Evolutionary conservation across 345 rosid genomes (phyloP).

Genomic region (Rubroshorea leprosula): DNA sequence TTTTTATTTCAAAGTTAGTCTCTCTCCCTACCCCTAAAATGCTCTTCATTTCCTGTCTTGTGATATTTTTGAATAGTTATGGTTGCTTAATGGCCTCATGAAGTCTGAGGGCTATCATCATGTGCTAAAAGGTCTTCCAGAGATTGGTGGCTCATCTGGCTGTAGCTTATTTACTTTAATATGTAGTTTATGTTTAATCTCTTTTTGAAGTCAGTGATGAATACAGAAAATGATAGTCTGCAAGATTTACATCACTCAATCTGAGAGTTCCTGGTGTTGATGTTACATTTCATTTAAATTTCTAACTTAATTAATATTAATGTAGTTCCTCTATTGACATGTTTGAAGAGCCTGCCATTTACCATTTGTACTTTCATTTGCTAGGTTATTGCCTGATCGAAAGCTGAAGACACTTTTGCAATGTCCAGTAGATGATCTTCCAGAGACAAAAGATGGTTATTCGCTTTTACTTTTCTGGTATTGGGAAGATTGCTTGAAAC

Average conservation of each 20-base stretch:
- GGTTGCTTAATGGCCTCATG: background rate
- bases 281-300: too few relatives aligned
- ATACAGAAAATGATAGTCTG: background rate
- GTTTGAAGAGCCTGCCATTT: background rate
- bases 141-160: background rate
- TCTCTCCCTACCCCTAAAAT: slow-evolving; percentile 4
- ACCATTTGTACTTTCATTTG: slow-evolving; percentile 4
- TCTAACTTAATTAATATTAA: background rate
- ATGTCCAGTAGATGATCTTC: slow-evolving; percentile 58
- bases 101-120: background rate
- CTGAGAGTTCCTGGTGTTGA: too few relatives aligned
- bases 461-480: slow-evolving; percentile 92
- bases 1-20: slow-evolving; percentile 64
- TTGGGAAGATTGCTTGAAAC: slow-evolving; percentile 96
- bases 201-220: background rate
- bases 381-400: slow-evolving; percentile 83
- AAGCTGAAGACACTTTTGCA: slow-evolving; percentile 91
- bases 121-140: background rate
- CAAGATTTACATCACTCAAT: background rate
- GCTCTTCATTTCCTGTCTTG: background rate
- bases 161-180: too few relatives aligned
- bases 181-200: background rate
- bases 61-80: background rate
- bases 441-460: slow-evolving; percentile 86
- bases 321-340: background rate